A percentile compares a stretch with the other conserved stretches of the same genome.
These are phyloP conservation scores for Monascus ruber DNA, from an alignment of 2,329 filamentous ascomycete genomes.

Conservation along the genomic window DNA sequence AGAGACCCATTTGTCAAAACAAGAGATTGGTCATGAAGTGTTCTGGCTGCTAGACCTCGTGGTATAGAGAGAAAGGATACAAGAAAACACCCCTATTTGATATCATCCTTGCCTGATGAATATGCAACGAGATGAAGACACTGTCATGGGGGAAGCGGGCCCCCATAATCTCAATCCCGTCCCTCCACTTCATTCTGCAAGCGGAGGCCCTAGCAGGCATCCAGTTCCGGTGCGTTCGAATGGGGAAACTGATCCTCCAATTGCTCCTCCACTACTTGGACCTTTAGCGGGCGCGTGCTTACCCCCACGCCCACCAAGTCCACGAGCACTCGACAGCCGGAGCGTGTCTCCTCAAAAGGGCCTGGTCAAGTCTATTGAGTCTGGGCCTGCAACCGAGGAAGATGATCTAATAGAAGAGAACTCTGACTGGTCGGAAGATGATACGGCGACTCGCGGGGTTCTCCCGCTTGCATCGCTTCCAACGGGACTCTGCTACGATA, in stretches of 20 bases:
- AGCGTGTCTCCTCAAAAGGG: conserved; percentile 11
- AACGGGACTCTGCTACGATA: conserved; percentile 79
- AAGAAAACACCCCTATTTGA: conserved; percentile 1
- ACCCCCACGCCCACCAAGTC: conserved; percentile 2
- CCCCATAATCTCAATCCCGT: conserved; percentile 9
- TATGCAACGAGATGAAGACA: conserved; percentile 30
- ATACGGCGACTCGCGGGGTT: conserved; percentile 25
- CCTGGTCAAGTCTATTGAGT: conserved; percentile 15
- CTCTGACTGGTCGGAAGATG: conserved; percentile 32
- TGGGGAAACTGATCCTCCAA: conserved; percentile 8
- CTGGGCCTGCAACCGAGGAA: conserved; percentile 11
- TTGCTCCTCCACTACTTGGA: conserved; percentile 13
- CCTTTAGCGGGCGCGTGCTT: conserved; percentile 11
- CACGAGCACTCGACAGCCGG: conserved; percentile 1
- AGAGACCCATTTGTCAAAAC: too few relatives aligned
- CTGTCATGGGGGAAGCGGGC: conserved; percentile 25
- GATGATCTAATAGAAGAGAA: conserved; percentile 28
- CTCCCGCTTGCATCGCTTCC: conserved; percentile 43
- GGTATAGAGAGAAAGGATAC: not conserved
- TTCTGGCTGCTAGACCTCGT: not conserved
- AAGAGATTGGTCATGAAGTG: conserved; percentile 5
- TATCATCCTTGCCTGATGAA: conserved; percentile 1
- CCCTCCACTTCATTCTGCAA: conserved; percentile 8
- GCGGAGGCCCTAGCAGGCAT: conserved; percentile 7
- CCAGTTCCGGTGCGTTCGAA: conserved; percentile 9